phyloP scores from a whole-genome alignment of 805 yeast genomes.

The Yamadazyma nakazawae region DNA sequence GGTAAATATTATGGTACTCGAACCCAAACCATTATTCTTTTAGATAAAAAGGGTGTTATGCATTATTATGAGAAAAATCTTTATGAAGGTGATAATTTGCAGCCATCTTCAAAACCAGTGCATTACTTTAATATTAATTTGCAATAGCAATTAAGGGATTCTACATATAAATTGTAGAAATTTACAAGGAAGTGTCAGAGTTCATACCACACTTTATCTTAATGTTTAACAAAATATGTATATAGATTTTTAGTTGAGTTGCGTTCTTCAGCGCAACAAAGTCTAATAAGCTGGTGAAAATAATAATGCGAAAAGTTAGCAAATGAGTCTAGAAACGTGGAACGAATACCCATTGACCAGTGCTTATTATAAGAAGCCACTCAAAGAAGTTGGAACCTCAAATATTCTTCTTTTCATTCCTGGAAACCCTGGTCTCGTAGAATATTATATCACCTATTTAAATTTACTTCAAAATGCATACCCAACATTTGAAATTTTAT shows the following conservation, averaged over 20 bases:
- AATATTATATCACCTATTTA: slow-evolving; percentile 59
- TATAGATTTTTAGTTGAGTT: too few relatives aligned
- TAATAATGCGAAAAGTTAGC: background rate
- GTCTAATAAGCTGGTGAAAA: background rate
- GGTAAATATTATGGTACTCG: slow-evolving; percentile 80
- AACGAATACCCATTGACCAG: slow-evolving; percentile 24
- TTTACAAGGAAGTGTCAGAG: background rate
- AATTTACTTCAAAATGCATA: slow-evolving; percentile 35
- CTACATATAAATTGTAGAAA: background rate
- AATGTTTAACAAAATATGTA: too few relatives aligned
- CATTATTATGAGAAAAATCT: slow-evolving; percentile 62
- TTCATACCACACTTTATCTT: background rate
- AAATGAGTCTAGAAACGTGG: slow-evolving; percentile 14
- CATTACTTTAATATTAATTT: slow-evolving; percentile 2
- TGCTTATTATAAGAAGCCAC: slow-evolving; percentile 22
- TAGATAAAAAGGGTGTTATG: slow-evolving; percentile 49
- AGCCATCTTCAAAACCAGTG: background rate
- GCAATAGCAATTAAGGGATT: slow-evolving; percentile 12
- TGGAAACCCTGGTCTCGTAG: slow-evolving; percentile 74
- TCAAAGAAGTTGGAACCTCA: slow-evolving; percentile 17
- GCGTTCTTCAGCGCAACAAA: too few relatives aligned
- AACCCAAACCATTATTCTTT: slow-evolving; percentile 74
- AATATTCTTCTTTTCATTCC: slow-evolving; percentile 57
- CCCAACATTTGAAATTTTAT: slow-evolving; percentile 51
- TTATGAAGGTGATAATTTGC: slow-evolving; percentile 27